Base-by-base conservation (phyloP, 805 yeast species). In the Wickerhamiella bombiphila region DNA sequence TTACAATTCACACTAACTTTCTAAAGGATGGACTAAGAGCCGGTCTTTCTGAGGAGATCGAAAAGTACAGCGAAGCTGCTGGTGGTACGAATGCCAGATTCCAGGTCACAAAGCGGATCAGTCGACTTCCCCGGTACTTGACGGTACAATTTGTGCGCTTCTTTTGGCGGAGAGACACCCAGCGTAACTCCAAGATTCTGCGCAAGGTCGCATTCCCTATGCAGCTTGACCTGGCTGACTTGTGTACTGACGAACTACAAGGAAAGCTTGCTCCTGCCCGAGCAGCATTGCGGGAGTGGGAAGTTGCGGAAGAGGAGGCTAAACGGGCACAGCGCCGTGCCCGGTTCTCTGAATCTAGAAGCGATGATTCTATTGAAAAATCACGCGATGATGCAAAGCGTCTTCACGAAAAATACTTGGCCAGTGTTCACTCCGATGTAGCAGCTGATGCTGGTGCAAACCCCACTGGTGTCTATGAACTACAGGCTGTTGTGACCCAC, bases 121-220 rank as follows among this genome's bases (percentile, higher is more conserved):
- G 79, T 1, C 74, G 80, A 54, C 64, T 91, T 47, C 99, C 99
- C 42, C 77, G 80, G 53, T 78, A 77, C 55, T 66, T 91, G 49
- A 80, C 88, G 7, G 83, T 91, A 30, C 93, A 91, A 56, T 91
- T 80, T 60, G 91, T 91, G 44, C 72, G 99, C 54, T 91, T 91
- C 56, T 91, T 75, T 59, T 91, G 98, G 98, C 81, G 88, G 56
- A 72, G 88, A 54, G 93, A 88, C 41, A 80, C 93, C 3, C 73
- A 72, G 46, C 80, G 79, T 60, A 91, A 91, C 63, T 80, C 94
- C 15, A 91, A 91, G 61, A 91, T 91, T 55, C 67, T 91, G 56
- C 76, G 98, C 56, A 83, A 79, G 61, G 98, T 91, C 19, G 80
- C 77, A 45, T 91, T 91, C 63, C 99, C 99, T 30, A 80, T 85